Conservation (phyloP, 2,329 filamentous ascomycete genomes). For the Purpureocillium lavendulum region DNA sequence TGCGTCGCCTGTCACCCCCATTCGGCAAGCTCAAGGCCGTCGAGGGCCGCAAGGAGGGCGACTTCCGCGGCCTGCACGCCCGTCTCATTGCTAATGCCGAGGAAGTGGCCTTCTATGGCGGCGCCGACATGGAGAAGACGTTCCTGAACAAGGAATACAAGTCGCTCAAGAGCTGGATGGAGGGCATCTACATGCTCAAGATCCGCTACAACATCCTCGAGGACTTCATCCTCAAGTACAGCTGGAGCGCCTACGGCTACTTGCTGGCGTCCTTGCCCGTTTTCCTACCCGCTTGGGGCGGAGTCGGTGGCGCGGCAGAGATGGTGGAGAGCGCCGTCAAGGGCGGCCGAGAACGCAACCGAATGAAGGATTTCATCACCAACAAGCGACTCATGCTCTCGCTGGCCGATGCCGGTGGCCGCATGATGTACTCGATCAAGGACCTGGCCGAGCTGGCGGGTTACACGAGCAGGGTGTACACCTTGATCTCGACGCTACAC, state of each 20-base stretch:
- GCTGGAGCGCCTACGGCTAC: conserved; percentile 97
- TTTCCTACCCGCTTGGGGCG: conserved; percentile 91
- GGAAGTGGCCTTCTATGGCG: conserved; percentile 95
- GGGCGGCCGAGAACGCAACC: conserved; percentile 62
- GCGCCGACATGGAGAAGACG: conserved; percentile 87
- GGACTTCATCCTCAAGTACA: conserved; percentile 96
- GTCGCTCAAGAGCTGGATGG: conserved; percentile 93
- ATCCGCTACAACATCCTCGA: conserved; percentile 98
- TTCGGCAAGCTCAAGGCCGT: conserved; percentile 97
- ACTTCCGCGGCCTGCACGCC: conserved; percentile 86
- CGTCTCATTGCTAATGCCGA: conserved; percentile 93
- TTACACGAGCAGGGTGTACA: conserved; percentile 93
- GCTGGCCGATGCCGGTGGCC: conserved; percentile 86
- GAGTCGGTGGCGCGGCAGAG: conserved; percentile 66
- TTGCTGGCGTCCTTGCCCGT: conserved; percentile 86
- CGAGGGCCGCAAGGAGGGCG: conserved; percentile 88
- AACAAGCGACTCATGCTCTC: conserved; percentile 98
- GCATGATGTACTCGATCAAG: conserved; percentile 99
- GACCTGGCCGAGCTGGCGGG: conserved; percentile 92
- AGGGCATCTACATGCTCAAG: conserved; percentile 94
- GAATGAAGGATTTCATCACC: conserved; percentile 98
- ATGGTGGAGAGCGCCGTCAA: conserved; percentile 42
- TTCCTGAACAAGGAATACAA: conserved; percentile 89
- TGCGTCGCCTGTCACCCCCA: conserved; percentile 81
- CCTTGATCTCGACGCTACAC: conserved; percentile 88